Evolutionary conservation across 2,329 filamentous ascomycete genomes (phyloP).

Genomic region (Neoarthrinium moseri): DNA sequence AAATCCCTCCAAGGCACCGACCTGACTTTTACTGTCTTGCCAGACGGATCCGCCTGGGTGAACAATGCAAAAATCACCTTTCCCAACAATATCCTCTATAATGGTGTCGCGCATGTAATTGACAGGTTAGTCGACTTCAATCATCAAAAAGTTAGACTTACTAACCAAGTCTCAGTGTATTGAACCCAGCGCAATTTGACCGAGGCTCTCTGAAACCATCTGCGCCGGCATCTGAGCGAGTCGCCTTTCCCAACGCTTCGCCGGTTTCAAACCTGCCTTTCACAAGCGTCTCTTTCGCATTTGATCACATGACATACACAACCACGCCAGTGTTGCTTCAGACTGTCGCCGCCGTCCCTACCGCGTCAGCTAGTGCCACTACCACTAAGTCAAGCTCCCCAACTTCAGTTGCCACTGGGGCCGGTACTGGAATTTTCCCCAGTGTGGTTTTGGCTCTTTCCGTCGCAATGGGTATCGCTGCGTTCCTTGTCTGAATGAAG

Average conservation of each 20-base stretch:
- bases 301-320: slow-evolving; percentile 22
- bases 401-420: background rate
- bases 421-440: background rate
- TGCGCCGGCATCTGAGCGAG: slow-evolving; percentile 19
- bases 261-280: slow-evolving; percentile 24
- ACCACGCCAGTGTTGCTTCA: slow-evolving; percentile 23
- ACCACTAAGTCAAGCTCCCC: background rate
- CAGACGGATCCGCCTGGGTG: slow-evolving; percentile 28
- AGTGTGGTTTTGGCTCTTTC: background rate
- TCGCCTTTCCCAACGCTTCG: slow-evolving; percentile 24
- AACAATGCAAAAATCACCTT: slow-evolving; percentile 29
- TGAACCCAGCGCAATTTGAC: slow-evolving; percentile 25
- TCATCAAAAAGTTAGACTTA: rapidly evolving
- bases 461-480: background rate
- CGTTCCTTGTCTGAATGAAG: slow-evolving; percentile 1
- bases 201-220: slow-evolving; percentile 19
- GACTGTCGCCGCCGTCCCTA: slow-evolving; percentile 23
- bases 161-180: slow-evolving; percentile 17
- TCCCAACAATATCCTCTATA: slow-evolving; percentile 28
- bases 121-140: slow-evolving; percentile 20
- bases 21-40: slow-evolving; percentile 26
- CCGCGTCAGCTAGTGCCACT: background rate
- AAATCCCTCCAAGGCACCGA: slow-evolving; percentile 20
- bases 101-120: slow-evolving; percentile 31
- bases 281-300: slow-evolving; percentile 19